These are phyloP conservation scores for Suillus placidus DNA, from an alignment of 768 basidiomycete species.

Conservation along the genomic window DNA sequence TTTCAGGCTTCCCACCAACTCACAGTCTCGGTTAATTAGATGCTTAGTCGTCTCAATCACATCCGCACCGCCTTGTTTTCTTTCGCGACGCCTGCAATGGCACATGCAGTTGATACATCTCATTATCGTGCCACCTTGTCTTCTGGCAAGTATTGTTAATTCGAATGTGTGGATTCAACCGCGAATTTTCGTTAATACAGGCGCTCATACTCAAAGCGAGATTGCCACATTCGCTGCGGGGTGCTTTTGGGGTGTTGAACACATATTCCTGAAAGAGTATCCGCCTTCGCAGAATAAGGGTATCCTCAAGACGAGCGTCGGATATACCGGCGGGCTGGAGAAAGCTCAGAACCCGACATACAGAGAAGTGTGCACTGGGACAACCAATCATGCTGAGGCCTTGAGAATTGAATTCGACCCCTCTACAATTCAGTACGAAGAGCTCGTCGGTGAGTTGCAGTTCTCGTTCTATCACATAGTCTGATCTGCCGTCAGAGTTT, in stretches of 20 bases:
- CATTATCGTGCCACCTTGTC: slow-evolving; percentile 46
- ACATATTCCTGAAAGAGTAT: slow-evolving; percentile 81
- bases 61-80: slow-evolving; percentile 25
- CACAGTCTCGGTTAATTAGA: slow-evolving; percentile 5
- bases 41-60: slow-evolving; percentile 31
- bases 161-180: neutral
- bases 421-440: slow-evolving; percentile 70
- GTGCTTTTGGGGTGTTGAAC: slow-evolving; percentile 88
- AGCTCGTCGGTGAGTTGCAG: slow-evolving; percentile 74
- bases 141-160: slow-evolving; percentile 24
- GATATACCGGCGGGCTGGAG: slow-evolving; percentile 75
- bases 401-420: slow-evolving; percentile 87
- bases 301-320: slow-evolving; percentile 73
- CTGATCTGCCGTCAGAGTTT: slow-evolving; percentile 58
- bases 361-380: slow-evolving; percentile 73
- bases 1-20: slow-evolving; percentile 1
- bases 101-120: slow-evolving; percentile 37
- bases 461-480: neutral
- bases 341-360: slow-evolving; percentile 65
- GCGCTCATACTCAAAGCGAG: slow-evolving; percentile 28
- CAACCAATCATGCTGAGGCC: slow-evolving; percentile 89
- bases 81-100: slow-evolving; percentile 21
- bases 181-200: neutral
- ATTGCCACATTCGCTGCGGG: slow-evolving; percentile 55
- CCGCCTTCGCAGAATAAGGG: slow-evolving; percentile 72